Base-by-base conservation (phyloP, 2,329 filamentous ascomycete genomes). In the Trichophyton benhamiae region DNA sequence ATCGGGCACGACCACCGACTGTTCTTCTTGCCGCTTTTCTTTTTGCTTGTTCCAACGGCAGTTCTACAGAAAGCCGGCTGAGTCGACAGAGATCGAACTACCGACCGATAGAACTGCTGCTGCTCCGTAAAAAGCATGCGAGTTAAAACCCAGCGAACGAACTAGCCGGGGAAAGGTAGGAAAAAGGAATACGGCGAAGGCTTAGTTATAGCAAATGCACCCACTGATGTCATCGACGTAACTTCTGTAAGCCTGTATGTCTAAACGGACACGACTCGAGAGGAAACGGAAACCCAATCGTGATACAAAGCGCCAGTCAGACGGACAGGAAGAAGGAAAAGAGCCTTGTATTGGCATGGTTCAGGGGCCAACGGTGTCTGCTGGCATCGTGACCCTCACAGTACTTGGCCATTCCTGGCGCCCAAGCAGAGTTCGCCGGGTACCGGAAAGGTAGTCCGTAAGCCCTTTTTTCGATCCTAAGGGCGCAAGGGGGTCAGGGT, bases 341-440 rank as follows among this genome's bases (percentile, higher is more conserved):
- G 7, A 48, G 17, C n/a, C 33, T 25, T 7, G 17, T 38, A 38
- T 38, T 25, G 13, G 49, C 49, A 53, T 53, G 49, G 49, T 53
- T 53, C 49, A 53, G 49, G 49, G 49, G 49, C 27, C 49, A 11
- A 30, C 22, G 9, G 33, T 38, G 33, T 38, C 49, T 30, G 49
- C 22, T 53, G 49, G 17, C 49, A 53, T 53, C 49, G 49, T 53
- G 49, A 53, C 49, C 22, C 22, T 25, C 46, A 27, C 17, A 22
- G 17, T 53, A 53, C 49, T 33, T 53, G 49, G 44, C 49, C 49
- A 53, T 25, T 53, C 49, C 49, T 53, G 27, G 6, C 25, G 25
- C 27, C 13, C 25, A 53, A 53, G 49, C 49, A 53, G 49, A 53
- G 49, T 53, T 53, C 49, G 49, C 49, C 49, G 49, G 49, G 49